Conservation (phyloP, 176 grass and related monocot genomes). For the Zea mays region DNA sequence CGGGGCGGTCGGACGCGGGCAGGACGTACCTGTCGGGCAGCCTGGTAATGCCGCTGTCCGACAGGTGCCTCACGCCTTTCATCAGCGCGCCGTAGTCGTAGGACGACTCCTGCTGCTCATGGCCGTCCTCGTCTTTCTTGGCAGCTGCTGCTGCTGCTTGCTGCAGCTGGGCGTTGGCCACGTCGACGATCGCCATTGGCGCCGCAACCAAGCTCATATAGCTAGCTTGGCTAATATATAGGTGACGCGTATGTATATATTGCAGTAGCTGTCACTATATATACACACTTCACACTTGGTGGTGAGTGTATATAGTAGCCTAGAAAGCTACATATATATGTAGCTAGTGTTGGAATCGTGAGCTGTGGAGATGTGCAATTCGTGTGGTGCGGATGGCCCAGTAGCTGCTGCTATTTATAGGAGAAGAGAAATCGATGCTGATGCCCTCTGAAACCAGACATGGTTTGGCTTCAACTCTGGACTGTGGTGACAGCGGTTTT, state of each 20-base stretch:
- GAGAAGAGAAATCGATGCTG: neutral
- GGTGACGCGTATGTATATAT: neutral
- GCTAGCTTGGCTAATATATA: neutral
- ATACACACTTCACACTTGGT: neutral
- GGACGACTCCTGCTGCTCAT: neutral
- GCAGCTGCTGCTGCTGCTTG: neutral
- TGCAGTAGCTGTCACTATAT: neutral
- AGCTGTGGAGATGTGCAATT: neutral
- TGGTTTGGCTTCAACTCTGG: neutral
- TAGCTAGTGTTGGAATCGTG: neutral
- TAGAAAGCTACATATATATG: neutral
- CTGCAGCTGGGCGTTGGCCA: neutral
- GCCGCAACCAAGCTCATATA: neutral
- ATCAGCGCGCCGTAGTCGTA: neutral
- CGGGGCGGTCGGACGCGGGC: constrained; percentile 58
- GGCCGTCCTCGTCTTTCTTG: too few species aligned
- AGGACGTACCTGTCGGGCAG: constrained; percentile 74
- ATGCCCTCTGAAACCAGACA: constrained; percentile 28
- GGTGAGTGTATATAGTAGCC: neutral
- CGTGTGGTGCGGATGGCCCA: neutral
- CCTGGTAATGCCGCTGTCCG: constrained; percentile 65
- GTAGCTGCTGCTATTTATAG: neutral
- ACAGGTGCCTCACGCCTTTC: constrained; percentile 70
- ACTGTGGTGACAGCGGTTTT: neutral
- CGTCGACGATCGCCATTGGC: constrained; percentile 42